Conservation (phyloP, 2,329 filamentous ascomycete genomes). For the Epichloe elymi region DNA sequence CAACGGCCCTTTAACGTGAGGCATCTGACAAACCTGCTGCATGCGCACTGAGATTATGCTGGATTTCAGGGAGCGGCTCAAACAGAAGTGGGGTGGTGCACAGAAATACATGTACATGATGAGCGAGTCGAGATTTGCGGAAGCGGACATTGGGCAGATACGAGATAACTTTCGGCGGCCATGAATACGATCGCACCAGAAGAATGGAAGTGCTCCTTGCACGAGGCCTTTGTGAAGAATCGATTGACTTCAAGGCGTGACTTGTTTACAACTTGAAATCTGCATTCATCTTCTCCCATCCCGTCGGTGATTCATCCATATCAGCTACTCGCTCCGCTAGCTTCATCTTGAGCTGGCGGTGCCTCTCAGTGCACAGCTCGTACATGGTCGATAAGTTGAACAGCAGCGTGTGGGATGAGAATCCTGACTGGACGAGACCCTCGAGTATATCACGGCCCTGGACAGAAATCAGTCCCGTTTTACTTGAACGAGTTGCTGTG, state of each 20-base stretch:
- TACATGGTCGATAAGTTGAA: conserved; percentile 90
- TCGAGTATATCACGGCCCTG: conserved; percentile 57
- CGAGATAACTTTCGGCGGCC: background rate
- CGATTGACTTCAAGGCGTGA: background rate
- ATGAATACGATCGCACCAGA: background rate
- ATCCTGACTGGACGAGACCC: conserved; percentile 44
- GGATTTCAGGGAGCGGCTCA: background rate
- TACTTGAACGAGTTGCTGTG: no score
- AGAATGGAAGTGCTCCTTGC: background rate
- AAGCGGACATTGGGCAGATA: background rate
- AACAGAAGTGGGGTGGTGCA: background rate
- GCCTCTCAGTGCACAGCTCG: conserved; percentile 74
- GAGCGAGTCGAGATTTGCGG: background rate
- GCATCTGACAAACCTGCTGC: background rate
- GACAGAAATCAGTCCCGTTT: conserved; percentile 6
- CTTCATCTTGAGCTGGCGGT: conserved; percentile 53
- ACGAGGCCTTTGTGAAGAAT: background rate
- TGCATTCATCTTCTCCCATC: conserved; percentile 57
- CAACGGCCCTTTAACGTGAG: no score
- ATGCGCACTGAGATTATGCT: background rate
- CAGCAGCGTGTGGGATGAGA: conserved; percentile 64
- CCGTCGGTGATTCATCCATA: conserved; percentile 39
- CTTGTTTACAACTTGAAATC: conserved; percentile 59
- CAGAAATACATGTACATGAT: background rate
- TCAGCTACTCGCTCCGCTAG: conserved; percentile 58